These are phyloP conservation scores for Ganoderma leucocontextum DNA, from an alignment of 1,284 basidiomycete species.

Conservation along the genomic window DNA sequence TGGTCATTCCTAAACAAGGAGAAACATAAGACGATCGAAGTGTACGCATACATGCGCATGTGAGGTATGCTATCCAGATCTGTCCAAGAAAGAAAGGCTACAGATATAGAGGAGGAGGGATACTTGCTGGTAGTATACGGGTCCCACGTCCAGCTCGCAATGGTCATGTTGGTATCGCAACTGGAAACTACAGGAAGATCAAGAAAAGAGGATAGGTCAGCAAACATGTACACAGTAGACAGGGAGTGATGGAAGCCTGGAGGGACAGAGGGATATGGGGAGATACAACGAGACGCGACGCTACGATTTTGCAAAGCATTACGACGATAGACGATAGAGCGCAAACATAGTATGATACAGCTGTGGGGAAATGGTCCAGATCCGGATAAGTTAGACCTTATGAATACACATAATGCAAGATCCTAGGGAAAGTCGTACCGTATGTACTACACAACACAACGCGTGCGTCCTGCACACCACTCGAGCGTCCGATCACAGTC, in stretches of 20 bases:
- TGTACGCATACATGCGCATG: conserved; percentile 1
- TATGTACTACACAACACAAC: conserved; percentile 49
- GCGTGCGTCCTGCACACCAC: conserved; percentile 31
- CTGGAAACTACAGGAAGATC: conserved; percentile 15
- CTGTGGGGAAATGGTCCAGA: conserved; percentile 35
- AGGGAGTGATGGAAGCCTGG: conserved; percentile 8
- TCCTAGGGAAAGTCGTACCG: conserved; percentile 48
- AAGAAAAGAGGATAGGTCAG: conserved; percentile 22
- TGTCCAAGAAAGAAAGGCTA: conserved; percentile 13
- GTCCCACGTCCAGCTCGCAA: not conserved
- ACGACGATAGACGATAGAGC: conserved; percentile 41
- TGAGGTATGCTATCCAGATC: conserved; percentile 12
- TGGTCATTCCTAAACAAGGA: not conserved
- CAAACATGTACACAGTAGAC: conserved; percentile 20
- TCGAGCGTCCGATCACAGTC: conserved; percentile 53
- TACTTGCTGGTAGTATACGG: conserved; percentile 2
- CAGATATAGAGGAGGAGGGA: not conserved
- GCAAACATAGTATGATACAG: conserved; percentile 45
- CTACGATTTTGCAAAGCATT: conserved; percentile 43
- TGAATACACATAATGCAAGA: conserved; percentile 33
- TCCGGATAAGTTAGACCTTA: conserved; percentile 42
- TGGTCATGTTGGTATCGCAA: not conserved
- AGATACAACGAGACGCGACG: conserved; percentile 34
- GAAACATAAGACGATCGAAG: not conserved
- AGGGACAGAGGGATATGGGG: conserved; percentile 21